These are phyloP conservation scores for Penstemon davidsonii DNA, from an alignment of 257 asterid genomes.

Conservation along the genomic window DNA sequence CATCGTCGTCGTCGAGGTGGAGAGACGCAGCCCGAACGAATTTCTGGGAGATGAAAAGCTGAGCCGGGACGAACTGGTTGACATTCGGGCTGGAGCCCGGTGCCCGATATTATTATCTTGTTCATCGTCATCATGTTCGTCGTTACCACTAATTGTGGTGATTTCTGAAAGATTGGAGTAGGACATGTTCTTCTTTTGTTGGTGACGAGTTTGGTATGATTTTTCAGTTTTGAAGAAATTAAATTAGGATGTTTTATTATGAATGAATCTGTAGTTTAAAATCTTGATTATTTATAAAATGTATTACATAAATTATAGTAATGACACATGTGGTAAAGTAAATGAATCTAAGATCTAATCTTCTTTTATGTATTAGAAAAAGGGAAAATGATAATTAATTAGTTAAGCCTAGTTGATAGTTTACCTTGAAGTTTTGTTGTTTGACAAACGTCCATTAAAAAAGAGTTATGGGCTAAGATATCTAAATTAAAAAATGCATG, in stretches of 20 bases:
- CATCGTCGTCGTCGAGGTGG: constrained; percentile 32
- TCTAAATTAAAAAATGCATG: no score
- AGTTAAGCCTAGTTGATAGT: no score
- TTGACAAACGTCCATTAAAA: no score
- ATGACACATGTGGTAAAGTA: no score
- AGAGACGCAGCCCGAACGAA: constrained; percentile 34
- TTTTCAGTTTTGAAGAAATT: background rate
- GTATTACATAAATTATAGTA: no score
- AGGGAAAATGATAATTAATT: no score
- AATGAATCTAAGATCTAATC: no score
- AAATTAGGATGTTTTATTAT: constrained; percentile 1
- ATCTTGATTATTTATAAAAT: no score
- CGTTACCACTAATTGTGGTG: constrained; percentile 21
- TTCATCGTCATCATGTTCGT: constrained; percentile 33
- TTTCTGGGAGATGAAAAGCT: constrained; percentile 38
- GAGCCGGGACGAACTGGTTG: constrained; percentile 36
- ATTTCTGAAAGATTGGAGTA: constrained; percentile 28
- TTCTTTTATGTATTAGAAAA: no score
- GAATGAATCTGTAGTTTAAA: no score
- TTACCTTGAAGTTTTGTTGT: no score
- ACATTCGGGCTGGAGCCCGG: constrained; percentile 25
- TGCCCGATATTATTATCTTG: constrained; percentile 15
- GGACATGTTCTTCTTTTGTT: constrained; percentile 24
- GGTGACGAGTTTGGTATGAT: background rate
- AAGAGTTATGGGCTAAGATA: no score